Evolutionary conservation across 768 basidiomycete genomes (phyloP).

Genomic region (Pilatotrama ljubarskyi): DNA sequence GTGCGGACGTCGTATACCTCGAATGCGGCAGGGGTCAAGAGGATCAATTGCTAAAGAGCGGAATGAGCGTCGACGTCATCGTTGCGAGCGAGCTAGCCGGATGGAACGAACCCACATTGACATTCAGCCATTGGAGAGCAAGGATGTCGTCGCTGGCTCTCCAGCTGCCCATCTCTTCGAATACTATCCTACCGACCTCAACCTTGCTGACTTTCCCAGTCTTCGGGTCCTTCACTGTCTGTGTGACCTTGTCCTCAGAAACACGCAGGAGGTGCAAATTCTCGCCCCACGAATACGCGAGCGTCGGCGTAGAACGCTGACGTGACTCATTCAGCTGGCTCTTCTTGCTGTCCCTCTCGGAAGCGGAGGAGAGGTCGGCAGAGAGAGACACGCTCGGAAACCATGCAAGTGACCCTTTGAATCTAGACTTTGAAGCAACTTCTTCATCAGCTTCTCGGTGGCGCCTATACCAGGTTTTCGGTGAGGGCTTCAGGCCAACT

Average conservation of each 20-base stretch:
- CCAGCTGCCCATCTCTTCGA: constrained; percentile 64
- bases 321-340: constrained; percentile 21
- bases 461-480: constrained; percentile 89
- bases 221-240: constrained; percentile 50
- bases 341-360: constrained; percentile 29
- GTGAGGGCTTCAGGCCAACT: constrained; percentile 88
- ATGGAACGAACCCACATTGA: constrained; percentile 65
- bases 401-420: constrained; percentile 77
- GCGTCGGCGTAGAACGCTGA: constrained; percentile 46
- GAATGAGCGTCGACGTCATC: background rate
- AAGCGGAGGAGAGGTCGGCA: constrained; percentile 15
- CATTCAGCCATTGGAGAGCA: constrained; percentile 86
- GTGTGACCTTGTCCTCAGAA: constrained; percentile 55
- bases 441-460: constrained; percentile 54
- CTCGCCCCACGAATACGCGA: constrained; percentile 87
- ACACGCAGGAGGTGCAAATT: constrained; percentile 66
- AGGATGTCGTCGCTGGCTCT: constrained; percentile 60
- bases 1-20: constrained; percentile 69
- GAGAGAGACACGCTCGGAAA: constrained; percentile 59
- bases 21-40: constrained; percentile 56
- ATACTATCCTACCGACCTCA: constrained; percentile 65
- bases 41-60: constrained; percentile 60
- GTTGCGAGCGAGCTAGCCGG: constrained; percentile 7
- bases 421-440: constrained; percentile 41
- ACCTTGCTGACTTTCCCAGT: constrained; percentile 59